These are phyloP conservation scores for Nothophaeocryptopus gaeumannii DNA, from an alignment of 2,329 filamentous ascomycete species.

Conservation along the genomic window DNA sequence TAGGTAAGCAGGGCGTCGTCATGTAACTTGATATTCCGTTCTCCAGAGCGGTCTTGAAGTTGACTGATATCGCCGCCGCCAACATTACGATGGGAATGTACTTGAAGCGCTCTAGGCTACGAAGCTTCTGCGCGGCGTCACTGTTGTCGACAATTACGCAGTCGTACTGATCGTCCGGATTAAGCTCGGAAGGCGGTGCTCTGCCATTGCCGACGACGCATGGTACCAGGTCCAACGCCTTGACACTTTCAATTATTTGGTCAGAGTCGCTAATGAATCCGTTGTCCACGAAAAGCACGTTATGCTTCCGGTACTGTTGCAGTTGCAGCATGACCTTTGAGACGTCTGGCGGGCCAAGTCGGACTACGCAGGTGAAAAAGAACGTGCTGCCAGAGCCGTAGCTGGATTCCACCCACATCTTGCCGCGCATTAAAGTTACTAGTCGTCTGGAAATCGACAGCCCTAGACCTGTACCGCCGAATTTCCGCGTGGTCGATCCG, in stretches of 20 bases:
- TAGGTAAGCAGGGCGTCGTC: constrained; percentile 91
- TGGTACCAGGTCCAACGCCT: constrained; percentile 73
- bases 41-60: constrained; percentile 87
- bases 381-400: constrained; percentile 91
- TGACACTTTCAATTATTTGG: constrained; percentile 76
- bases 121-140: constrained; percentile 78
- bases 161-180: constrained; percentile 70
- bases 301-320: constrained; percentile 85
- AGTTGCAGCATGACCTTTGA: constrained; percentile 77
- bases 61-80: constrained; percentile 84
- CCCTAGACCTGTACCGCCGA: constrained; percentile 90
- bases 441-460: constrained; percentile 92
- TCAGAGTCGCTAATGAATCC: constrained; percentile 72
- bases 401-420: constrained; percentile 92
- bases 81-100: constrained; percentile 94
- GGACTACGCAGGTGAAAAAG: constrained; percentile 92
- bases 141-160: constrained; percentile 95
- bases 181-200: constrained; percentile 53
- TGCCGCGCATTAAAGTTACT: constrained; percentile 93
- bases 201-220: constrained; percentile 76
- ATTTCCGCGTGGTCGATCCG: constrained; percentile 92
- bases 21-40: constrained; percentile 98
- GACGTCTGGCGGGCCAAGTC: constrained; percentile 75
- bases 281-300: constrained; percentile 92
- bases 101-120: constrained; percentile 91